A percentile compares a stretch with the other conserved stretches of the same genome.
These are phyloP conservation scores for Immersiporthe knoxdaviesiana DNA, from an alignment of 2,329 filamentous ascomycete genomes.

Conservation along the genomic window DNA sequence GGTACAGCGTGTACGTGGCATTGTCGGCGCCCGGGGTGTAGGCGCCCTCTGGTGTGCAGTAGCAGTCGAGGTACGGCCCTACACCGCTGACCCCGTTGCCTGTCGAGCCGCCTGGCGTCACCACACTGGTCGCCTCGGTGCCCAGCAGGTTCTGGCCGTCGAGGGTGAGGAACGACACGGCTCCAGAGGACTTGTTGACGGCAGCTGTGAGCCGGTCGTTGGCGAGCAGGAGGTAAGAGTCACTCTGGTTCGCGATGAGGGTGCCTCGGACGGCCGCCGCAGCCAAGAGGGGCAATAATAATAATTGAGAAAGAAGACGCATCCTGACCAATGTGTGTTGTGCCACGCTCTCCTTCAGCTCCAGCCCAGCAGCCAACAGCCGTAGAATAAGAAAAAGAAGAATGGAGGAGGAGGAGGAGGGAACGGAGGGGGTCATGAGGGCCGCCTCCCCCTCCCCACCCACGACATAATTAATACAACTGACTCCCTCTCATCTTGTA, in stretches of 20 bases:
- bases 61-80: constrained; percentile 51
- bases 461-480: neutral
- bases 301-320: constrained; percentile 1
- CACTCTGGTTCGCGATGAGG: constrained; percentile 28
- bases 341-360: neutral
- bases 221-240: constrained; percentile 27
- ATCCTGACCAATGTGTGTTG: constrained; percentile 8
- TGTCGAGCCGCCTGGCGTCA: constrained; percentile 26
- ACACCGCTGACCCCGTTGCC: constrained; percentile 24
- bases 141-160: constrained; percentile 29
- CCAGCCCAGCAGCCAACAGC: neutral
- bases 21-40: constrained; percentile 59
- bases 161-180: constrained; percentile 23
- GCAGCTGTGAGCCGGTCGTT: constrained; percentile 28
- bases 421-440: neutral
- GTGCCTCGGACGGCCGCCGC: constrained; percentile 4
- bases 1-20: constrained; percentile 54
- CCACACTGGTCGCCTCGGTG: constrained; percentile 7
- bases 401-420: neutral
- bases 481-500: constrained; percentile 10
- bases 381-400: too few relatives aligned
- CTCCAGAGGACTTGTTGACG: constrained; percentile 26
- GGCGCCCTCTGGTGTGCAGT: constrained; percentile 61
- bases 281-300: constrained; percentile 6
- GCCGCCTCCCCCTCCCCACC: neutral